Percentiles rank a stretch among this genome's conserved stretches.
These are phyloP conservation scores for Oleoguttula mirabilis DNA, from an alignment of 495 filamentous ascomycete genomes.

Conservation along the genomic window DNA sequence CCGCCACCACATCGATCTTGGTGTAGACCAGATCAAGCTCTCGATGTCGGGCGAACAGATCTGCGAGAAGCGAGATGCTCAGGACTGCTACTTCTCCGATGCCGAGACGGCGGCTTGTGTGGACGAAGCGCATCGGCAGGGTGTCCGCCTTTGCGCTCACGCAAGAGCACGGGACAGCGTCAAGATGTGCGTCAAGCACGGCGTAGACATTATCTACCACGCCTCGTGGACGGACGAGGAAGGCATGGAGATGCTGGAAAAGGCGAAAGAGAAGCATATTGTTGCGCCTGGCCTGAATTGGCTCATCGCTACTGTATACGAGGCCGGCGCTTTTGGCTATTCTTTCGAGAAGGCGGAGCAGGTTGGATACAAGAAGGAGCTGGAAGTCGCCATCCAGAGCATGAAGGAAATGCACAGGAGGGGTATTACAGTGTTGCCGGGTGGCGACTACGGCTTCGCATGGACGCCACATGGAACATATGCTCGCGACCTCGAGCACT, in stretches of 20 bases:
- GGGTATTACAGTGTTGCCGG: slow-evolving; percentile 38
- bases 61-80: slow-evolving; percentile 32
- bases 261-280: slow-evolving; percentile 34
- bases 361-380: slow-evolving; percentile 36
- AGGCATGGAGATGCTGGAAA: slow-evolving; percentile 39
- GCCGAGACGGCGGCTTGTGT: slow-evolving; percentile 41
- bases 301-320: slow-evolving; percentile 33
- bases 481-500: slow-evolving; percentile 27
- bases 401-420: slow-evolving; percentile 39
- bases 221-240: slow-evolving; percentile 39
- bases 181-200: slow-evolving; percentile 34
- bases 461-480: slow-evolving; percentile 44
- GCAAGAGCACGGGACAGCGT: slow-evolving; percentile 40
- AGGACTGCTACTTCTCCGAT: slow-evolving; percentile 39
- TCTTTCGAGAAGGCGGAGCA: slow-evolving; percentile 34
- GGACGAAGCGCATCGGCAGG: slow-evolving; percentile 38
- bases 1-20: slow-evolving; percentile 34
- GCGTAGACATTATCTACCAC: slow-evolving; percentile 42
- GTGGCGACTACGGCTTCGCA: slow-evolving; percentile 43
- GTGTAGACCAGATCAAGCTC: slow-evolving; percentile 43
- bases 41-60: slow-evolving; percentile 41
- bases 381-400: slow-evolving; percentile 32
- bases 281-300: slow-evolving; percentile 40
- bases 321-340: slow-evolving; percentile 37
- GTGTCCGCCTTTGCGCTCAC: slow-evolving; percentile 38